These are phyloP conservation scores for Micractinium conductrix DNA, from an alignment of 139 green algal species.

Conservation along the genomic window DNA sequence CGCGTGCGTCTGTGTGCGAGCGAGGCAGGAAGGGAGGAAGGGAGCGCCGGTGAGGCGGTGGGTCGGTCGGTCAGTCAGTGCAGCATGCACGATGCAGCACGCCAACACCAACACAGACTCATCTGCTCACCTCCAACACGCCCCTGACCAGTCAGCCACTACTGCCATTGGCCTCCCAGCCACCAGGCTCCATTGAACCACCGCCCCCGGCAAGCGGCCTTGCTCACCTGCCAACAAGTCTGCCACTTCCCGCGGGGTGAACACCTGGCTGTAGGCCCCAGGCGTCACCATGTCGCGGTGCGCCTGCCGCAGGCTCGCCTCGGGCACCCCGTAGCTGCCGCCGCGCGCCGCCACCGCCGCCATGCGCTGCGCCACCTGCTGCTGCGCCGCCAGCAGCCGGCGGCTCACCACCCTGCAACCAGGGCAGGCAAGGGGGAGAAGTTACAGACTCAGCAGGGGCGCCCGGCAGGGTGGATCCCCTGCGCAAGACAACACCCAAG, in stretches of 20 bases:
- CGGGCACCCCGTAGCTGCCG: background rate
- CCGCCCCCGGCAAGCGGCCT: too few relatives aligned
- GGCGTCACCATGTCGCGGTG: constrained; percentile 4
- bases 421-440: background rate
- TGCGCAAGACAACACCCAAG: background rate
- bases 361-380: background rate
- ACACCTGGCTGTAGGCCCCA: background rate
- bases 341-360: background rate
- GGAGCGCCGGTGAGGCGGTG: background rate
- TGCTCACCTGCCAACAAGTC: constrained; percentile 18
- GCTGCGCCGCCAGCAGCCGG: constrained; percentile 9
- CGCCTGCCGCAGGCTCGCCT: background rate
- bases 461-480: background rate
- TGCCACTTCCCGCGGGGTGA: constrained; percentile 17
- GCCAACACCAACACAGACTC: too few relatives aligned
- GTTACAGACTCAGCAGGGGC: background rate
- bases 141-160: too few relatives aligned
- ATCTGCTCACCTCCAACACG: too few relatives aligned
- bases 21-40: background rate
- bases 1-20: constrained; percentile 29
- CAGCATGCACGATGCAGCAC: too few relatives aligned
- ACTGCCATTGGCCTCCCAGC: too few relatives aligned
- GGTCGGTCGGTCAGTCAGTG: background rate
- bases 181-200: too few relatives aligned
- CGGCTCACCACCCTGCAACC: constrained; percentile 28